These are phyloP conservation scores for Kodamaea leandrae DNA, from an alignment of 805 yeast species.

Conservation along the genomic window DNA sequence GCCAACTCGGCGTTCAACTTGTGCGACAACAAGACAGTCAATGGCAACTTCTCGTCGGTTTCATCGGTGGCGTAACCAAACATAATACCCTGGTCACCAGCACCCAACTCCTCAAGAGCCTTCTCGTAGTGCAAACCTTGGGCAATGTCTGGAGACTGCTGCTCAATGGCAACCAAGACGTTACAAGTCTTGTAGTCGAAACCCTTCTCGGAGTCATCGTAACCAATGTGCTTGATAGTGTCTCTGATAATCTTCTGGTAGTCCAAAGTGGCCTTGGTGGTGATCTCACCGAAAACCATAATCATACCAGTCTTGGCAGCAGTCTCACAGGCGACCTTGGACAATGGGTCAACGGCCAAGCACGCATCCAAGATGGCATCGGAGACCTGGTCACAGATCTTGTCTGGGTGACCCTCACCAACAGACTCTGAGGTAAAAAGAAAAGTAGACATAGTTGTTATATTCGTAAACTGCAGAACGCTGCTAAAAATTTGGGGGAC, in stretches of 20 bases:
- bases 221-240: constrained; percentile 97
- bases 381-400: constrained; percentile 97
- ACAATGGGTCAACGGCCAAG: constrained; percentile 89
- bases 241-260: constrained; percentile 97
- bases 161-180: constrained; percentile 98
- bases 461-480: background rate
- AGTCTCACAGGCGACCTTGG: constrained; percentile 99
- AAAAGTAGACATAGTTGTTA: constrained; percentile 30
- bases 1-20: constrained; percentile 96
- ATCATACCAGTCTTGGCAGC: constrained; percentile 99
- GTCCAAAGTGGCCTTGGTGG: constrained; percentile 93
- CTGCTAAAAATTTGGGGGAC: background rate
- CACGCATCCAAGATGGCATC: constrained; percentile 99
- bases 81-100: constrained; percentile 99
- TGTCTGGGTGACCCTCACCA: constrained; percentile 94
- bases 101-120: constrained; percentile 96
- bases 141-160: constrained; percentile 98
- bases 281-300: constrained; percentile 98
- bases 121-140: constrained; percentile 98
- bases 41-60: constrained; percentile 95
- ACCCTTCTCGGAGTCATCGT: constrained; percentile 93
- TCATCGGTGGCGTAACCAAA: constrained; percentile 99
- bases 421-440: constrained; percentile 84
- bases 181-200: constrained; percentile 99
- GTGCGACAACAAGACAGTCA: constrained; percentile 92